Percentiles rank a stretch among this genome's conserved stretches.
Conservation (phyloP, 2,329 filamentous ascomycete species). For the Chrysosporium queenslandicum region DNA sequence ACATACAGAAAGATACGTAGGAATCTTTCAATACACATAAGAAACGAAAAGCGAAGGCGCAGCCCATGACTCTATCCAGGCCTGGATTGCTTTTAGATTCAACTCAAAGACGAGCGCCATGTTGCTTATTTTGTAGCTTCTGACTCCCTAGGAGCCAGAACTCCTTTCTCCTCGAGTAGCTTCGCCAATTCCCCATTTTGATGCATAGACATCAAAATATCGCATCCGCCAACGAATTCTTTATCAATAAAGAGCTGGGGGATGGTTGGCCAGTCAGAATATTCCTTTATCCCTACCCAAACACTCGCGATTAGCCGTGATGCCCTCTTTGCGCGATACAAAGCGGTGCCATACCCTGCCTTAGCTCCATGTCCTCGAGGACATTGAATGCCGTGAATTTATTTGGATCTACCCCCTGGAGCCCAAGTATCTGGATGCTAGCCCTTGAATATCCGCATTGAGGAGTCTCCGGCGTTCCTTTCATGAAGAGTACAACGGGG, state of each 20-base stretch:
- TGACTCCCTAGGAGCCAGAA: conserved; percentile 57
- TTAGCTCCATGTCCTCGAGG: conserved; percentile 77
- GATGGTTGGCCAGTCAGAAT: conserved; percentile 98
- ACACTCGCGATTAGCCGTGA: background rate
- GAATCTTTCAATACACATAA: background rate
- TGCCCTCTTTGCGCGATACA: background rate
- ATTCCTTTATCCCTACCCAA: conserved; percentile 82
- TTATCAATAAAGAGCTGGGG: conserved; percentile 91
- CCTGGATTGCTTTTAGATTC: background rate
- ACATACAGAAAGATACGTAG: background rate
- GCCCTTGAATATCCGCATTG: conserved; percentile 96
- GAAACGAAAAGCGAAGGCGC: background rate
- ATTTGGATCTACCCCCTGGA: conserved; percentile 86
- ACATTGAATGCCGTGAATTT: conserved; percentile 99
- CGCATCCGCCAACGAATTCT: conserved; percentile 95
- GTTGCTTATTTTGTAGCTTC: conserved; percentile 1
- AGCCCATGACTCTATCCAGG: background rate
- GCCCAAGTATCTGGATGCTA: conserved; percentile 83
- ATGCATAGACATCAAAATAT: conserved; percentile 95
- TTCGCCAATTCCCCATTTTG: conserved; percentile 89
- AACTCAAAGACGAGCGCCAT: background rate
- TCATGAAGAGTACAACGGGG: conserved; percentile 98
- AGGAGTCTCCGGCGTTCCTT: conserved; percentile 89
- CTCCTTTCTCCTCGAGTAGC: conserved; percentile 80
- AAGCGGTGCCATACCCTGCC: conserved; percentile 52